Conservation (phyloP, 2,329 filamentous ascomycete genomes). For the Phaeosphaeria sp. region DNA sequence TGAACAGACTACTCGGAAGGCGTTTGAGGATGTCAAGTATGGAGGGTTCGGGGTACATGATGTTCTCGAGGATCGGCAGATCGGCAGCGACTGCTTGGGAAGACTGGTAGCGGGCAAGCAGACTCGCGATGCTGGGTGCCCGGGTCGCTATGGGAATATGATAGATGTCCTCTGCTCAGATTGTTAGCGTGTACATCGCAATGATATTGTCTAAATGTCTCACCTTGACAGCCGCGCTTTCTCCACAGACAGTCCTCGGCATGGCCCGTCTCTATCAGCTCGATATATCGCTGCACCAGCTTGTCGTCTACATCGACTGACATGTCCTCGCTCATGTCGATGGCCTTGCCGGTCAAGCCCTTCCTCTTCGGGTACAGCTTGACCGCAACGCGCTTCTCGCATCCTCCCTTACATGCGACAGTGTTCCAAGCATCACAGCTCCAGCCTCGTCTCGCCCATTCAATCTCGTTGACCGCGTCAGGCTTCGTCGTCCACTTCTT, state of each 20-base stretch:
- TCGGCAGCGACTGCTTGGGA: constrained; percentile 42
- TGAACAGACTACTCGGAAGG: constrained; percentile 34
- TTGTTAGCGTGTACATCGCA: constrained; percentile 18
- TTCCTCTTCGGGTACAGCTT: constrained; percentile 68
- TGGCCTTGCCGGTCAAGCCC: constrained; percentile 46
- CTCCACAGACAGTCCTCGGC: constrained; percentile 85
- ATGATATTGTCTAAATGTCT: constrained; percentile 15
- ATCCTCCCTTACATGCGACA: constrained; percentile 81
- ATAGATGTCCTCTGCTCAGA: constrained; percentile 65
- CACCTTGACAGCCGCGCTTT: constrained; percentile 85
- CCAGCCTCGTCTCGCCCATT: constrained; percentile 96
- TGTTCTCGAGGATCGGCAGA: constrained; percentile 42
- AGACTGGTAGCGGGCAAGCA: constrained; percentile 51
- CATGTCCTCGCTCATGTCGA: constrained; percentile 60
- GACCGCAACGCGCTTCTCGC: constrained; percentile 82
- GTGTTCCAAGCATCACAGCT: constrained; percentile 75
- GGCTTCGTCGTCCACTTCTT: constrained; percentile 96
- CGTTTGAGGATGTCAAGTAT: constrained; percentile 34
- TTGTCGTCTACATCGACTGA: constrained; percentile 62
- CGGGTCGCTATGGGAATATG: constrained; percentile 57
- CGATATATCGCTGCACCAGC: constrained; percentile 77
- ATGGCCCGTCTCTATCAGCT: constrained; percentile 77
- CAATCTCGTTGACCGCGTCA: constrained; percentile 81
- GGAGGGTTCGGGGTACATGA: constrained; percentile 39
- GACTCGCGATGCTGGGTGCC: constrained; percentile 45